Conservation (phyloP, 2,329 filamentous ascomycete species). For the Xylaria sp. region DNA sequence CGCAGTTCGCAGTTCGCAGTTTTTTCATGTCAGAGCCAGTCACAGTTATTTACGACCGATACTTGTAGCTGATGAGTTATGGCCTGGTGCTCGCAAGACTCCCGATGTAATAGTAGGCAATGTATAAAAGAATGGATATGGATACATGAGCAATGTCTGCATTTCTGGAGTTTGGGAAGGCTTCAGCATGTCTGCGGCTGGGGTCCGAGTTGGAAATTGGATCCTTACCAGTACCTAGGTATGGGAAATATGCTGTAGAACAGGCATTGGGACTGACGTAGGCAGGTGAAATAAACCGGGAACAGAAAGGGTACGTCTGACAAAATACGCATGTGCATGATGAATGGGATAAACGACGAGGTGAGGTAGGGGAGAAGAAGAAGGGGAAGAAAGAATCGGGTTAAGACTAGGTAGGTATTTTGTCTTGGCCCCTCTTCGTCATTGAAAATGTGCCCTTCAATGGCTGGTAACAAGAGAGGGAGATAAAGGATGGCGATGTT, state of each 20-base stretch:
- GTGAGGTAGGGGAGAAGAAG: too few species aligned
- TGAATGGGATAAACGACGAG: too few species aligned
- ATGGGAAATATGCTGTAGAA: neutral
- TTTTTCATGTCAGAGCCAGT: neutral
- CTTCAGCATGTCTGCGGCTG: neutral
- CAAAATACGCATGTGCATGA: neutral
- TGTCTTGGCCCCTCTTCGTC: too few species aligned
- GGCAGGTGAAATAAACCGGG: constrained; percentile 9
- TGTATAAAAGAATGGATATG: neutral
- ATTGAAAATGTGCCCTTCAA: too few species aligned
- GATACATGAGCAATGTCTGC: neutral
- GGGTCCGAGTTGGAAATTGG: constrained; percentile 5
- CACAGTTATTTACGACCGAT: neutral
- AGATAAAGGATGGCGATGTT: too few species aligned
- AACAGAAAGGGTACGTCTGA: neutral
- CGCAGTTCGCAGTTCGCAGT: too few species aligned
- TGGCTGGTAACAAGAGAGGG: too few species aligned
- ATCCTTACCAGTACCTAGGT: neutral
- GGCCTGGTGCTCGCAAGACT: neutral
- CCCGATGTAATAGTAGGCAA: neutral
- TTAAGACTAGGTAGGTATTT: too few species aligned
- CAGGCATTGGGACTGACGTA: constrained; percentile 23
- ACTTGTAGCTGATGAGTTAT: neutral
- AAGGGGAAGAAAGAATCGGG: too few species aligned
- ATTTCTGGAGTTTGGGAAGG: neutral